Conservation (phyloP, 163 green algal species). For the Scenedesmus sp. region DNA sequence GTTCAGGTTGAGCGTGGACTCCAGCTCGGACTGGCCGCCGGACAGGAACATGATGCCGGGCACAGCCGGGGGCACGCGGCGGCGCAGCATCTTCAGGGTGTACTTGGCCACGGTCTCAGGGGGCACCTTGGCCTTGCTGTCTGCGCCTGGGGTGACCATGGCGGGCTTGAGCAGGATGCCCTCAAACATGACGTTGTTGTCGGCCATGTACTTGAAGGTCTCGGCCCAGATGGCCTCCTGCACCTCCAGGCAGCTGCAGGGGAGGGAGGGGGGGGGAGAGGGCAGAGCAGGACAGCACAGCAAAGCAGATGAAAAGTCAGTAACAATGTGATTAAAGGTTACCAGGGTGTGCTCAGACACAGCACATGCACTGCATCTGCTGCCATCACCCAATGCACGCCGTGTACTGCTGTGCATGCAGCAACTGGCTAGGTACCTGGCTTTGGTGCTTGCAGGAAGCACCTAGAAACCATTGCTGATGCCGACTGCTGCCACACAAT, state of each 20-base stretch:
- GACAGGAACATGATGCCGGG: conserved; percentile 99
- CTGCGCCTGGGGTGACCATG: conserved; percentile 98
- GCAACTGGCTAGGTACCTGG: too few species aligned
- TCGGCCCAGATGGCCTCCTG: conserved; percentile 94
- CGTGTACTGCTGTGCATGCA: neutral
- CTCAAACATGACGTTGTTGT: conserved; percentile 95
- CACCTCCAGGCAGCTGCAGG: conserved; percentile 81
- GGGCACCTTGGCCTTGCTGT: conserved; percentile 77
- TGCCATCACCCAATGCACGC: too few species aligned
- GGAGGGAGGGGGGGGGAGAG: too few species aligned
- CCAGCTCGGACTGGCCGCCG: conserved; percentile 97
- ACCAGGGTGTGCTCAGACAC: too few species aligned
- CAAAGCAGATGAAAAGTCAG: neutral
- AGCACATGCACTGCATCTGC: too few species aligned
- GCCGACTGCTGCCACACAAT: too few species aligned
- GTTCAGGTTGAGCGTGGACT: conserved; percentile 97
- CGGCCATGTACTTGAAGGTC: conserved; percentile 94
- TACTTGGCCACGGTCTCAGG: conserved; percentile 70
- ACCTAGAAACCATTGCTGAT: too few species aligned
- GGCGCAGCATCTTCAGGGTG: conserved; percentile 96
- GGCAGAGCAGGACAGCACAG: neutral
- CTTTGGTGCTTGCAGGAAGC: too few species aligned
- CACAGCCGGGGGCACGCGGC: conserved; percentile 97
- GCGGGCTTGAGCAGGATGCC: conserved; percentile 99
- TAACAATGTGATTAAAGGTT: neutral